A percentile compares a stretch with the other conserved stretches of the same genome.
Evolutionary conservation across 78 protist genomes (phyloP).

Genomic region (Dictyostelium discoideum): DNA sequence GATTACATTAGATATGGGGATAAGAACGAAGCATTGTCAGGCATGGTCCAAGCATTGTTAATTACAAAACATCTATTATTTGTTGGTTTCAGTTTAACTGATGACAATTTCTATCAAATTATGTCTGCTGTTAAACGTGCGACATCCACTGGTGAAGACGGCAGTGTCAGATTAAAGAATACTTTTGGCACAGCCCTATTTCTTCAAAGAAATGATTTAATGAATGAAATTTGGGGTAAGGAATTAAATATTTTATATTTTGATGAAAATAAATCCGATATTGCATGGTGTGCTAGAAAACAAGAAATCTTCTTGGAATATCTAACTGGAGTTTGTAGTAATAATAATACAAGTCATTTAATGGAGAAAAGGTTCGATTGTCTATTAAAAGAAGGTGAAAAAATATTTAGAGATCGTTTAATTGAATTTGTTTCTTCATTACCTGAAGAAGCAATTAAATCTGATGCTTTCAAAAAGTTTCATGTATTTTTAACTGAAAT

Average conservation of each 20-base stretch:
- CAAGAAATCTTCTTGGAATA: conserved; percentile 75
- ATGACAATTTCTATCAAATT: conserved; percentile 84
- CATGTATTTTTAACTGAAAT: background rate
- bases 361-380: conserved; percentile 73
- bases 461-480: conserved; percentile 33
- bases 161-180: background rate
- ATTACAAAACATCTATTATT: conserved; percentile 86
- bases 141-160: background rate
- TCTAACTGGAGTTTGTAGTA: background rate
- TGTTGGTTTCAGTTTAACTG: conserved; percentile 85
- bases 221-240: conserved; percentile 76
- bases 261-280: background rate
- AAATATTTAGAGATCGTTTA: conserved; percentile 44
- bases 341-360: conserved; percentile 43
- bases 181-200: conserved; percentile 55
- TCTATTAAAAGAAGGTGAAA: conserved; percentile 63
- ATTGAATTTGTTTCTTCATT: conserved; percentile 1
- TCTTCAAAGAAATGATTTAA: conserved; percentile 53
- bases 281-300: conserved; percentile 64
- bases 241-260: conserved; percentile 46
- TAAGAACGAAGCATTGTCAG: conserved; percentile 76
- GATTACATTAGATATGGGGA: conserved; percentile 73
- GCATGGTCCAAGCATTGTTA: conserved; percentile 80
- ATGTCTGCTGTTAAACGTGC: conserved; percentile 60
- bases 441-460: conserved; percentile 32